Base-by-base conservation (phyloP, 2,329 filamentous ascomycete genomes). In the Aspergillus nomiae region DNA sequence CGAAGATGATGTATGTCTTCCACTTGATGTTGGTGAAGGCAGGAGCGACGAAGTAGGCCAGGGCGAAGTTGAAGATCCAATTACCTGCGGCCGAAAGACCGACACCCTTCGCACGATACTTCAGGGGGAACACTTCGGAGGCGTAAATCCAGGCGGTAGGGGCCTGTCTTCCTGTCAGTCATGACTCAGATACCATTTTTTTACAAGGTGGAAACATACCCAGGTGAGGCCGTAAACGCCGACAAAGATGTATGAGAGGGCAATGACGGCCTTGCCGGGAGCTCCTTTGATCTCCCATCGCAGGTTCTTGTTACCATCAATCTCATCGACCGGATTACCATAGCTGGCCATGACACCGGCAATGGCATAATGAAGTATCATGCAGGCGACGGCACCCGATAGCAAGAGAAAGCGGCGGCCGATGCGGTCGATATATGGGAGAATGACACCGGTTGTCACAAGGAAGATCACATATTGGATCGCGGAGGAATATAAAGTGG, bases 1-100 rank as follows among this genome's bases (percentile, higher is more conserved):
- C 91, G 72, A 94, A 94, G 67, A 94, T 85, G 75, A 93, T 86
- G 78, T 93, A 94, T 64, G 87, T 88, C 70, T 85, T 77, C 80
- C 84, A 87, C 66, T 81, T 70, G 68, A 87, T 87, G 72, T 83
- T 87, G 67, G 83, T 83, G 67, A 88, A 87, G 0, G 85, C 83
- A 0, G 85, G 85, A 0, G 86, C 84, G 0, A 86, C 83, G 66
- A 88, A 87, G 72, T 85, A 84, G 2, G 80, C 82, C 38, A 83
- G 72, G 0, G 79, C 78, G 60, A 80, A 88, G 74, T 87, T 87
- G 74, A 87, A 87, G 63, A 84, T 84, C 88, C 88, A 90, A 73
- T 90, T 89, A 0, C 81, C 81, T 0, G 85, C 83, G 0, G 87
- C 89, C 4, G 85, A 79, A 2, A 90, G 76, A 2, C 86, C 86